Evolutionary conservation across 2,329 filamentous ascomycete species (phyloP).

Genomic region (Dendryphion nanum): DNA sequence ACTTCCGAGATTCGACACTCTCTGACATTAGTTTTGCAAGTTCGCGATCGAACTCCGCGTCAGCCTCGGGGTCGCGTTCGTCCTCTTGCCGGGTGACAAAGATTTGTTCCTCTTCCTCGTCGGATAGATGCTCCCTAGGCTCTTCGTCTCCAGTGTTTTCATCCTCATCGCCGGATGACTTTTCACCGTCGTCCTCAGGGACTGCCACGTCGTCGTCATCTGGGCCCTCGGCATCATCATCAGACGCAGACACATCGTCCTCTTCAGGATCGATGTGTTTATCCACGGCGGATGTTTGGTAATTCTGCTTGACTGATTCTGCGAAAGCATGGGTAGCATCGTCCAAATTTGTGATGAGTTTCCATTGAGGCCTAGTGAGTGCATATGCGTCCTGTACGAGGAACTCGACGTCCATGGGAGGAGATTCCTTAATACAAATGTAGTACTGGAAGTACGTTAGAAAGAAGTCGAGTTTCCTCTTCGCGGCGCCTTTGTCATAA

Average conservation of each 20-base stretch:
- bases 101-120: conserved; percentile 81
- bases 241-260: conserved; percentile 67
- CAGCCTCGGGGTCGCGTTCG: conserved; percentile 85
- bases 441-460: conserved; percentile 97
- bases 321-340: conserved; percentile 83
- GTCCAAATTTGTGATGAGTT: conserved; percentile 73
- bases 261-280: conserved; percentile 71
- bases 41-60: conserved; percentile 96
- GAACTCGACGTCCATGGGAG: conserved; percentile 98
- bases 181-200: conserved; percentile 56
- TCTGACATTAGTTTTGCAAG: conserved; percentile 99
- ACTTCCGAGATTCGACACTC: conserved; percentile 91
- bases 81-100: conserved; percentile 90
- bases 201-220: conserved; percentile 44
- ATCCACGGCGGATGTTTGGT: conserved; percentile 73
- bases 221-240: conserved; percentile 64
- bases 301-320: conserved; percentile 85
- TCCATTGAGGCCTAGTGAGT: conserved; percentile 87
- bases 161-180: conserved; percentile 48
- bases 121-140: conserved; percentile 51
- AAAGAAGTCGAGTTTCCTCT: conserved; percentile 98
- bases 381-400: conserved; percentile 90
- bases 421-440: conserved; percentile 79
- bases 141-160: conserved; percentile 53
- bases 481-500: conserved; percentile 88